These are phyloP conservation scores for Trichoderma sp. DNA, from an alignment of 2,329 filamentous ascomycete genomes.

Conservation along the genomic window DNA sequence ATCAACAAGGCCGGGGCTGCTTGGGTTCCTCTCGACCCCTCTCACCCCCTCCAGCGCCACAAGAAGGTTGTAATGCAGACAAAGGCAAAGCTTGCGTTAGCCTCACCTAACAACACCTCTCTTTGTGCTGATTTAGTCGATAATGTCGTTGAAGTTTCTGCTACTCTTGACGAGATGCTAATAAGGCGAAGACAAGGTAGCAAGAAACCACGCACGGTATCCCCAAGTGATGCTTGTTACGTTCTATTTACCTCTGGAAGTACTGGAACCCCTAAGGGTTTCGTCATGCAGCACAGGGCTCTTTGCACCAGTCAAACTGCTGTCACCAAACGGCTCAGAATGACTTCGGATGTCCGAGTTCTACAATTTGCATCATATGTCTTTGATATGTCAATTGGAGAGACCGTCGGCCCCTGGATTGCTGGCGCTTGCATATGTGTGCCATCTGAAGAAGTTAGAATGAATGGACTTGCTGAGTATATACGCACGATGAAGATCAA, in stretches of 20 bases:
- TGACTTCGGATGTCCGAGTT: neutral
- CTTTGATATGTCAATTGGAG: conserved; percentile 17
- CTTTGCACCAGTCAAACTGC: conserved; percentile 15
- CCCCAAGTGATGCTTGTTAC: conserved; percentile 17
- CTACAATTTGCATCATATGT: conserved; percentile 19
- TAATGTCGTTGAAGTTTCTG: conserved; percentile 16
- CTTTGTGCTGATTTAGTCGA: conserved; percentile 23
- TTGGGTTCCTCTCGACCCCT: conserved; percentile 22
- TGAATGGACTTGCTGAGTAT: neutral
- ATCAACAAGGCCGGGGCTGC: conserved; percentile 23
- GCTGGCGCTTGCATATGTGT: conserved; percentile 18
- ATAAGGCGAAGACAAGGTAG: neutral
- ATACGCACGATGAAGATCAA: neutral
- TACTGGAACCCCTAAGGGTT: conserved; percentile 20
- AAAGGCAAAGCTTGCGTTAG: conserved; percentile 9
- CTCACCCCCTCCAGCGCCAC: conserved; percentile 17
- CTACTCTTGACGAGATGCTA: neutral
- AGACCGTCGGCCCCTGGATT: conserved; percentile 3
- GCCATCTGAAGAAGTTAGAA: conserved; percentile 13
- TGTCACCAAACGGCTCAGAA: neutral
- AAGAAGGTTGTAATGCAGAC: conserved; percentile 15
- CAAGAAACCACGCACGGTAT: neutral
- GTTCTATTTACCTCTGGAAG: conserved; percentile 21
- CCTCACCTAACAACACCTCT: conserved; percentile 15
- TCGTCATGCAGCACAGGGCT: conserved; percentile 19